These are phyloP conservation scores for Mycena filopes DNA, from an alignment of 768 basidiomycete genomes.

Conservation along the genomic window DNA sequence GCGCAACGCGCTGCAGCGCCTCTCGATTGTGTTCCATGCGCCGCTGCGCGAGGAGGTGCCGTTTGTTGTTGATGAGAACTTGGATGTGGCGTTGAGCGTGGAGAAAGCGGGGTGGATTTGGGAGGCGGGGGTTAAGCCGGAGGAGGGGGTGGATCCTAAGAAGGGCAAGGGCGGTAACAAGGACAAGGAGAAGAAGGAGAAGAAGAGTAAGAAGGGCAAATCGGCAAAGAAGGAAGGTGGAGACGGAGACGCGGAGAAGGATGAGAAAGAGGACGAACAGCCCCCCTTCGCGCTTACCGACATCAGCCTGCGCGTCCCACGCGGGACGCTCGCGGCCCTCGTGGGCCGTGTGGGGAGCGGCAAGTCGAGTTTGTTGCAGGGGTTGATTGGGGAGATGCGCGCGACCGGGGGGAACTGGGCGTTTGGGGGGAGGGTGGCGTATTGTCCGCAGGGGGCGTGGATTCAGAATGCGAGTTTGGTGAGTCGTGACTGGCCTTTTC, in stretches of 20 bases:
- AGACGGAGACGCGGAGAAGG: neutral
- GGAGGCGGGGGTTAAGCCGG: conserved; percentile 50
- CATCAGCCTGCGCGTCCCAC: conserved; percentile 61
- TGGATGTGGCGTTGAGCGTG: conserved; percentile 60
- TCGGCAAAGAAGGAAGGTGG: neutral
- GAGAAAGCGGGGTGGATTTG: conserved; percentile 69
- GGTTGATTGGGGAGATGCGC: conserved; percentile 81
- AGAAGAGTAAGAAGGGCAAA: neutral
- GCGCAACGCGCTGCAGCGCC: conserved; percentile 66
- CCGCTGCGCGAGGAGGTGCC: conserved; percentile 54
- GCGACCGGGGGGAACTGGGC: conserved; percentile 58
- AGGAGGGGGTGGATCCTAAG: conserved; percentile 16
- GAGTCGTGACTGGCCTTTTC: too few species aligned
- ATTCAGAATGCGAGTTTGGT: conserved; percentile 77
- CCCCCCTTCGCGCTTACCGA: conserved; percentile 61
- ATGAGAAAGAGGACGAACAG: conserved; percentile 19
- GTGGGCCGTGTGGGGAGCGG: conserved; percentile 79
- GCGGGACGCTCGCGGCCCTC: conserved; percentile 69
- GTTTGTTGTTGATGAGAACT: conserved; percentile 53
- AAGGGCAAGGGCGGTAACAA: neutral
- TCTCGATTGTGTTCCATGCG: conserved; percentile 63
- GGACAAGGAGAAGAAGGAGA: conserved; percentile 2
- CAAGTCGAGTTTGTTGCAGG: conserved; percentile 70
- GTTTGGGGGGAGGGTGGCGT: conserved; percentile 73
- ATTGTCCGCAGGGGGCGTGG: conserved; percentile 81